Evolutionary conservation across 495 filamentous ascomycete genomes (phyloP), one percentile per base, ranked within the genome.

Genomic region (Venustampulla echinocandica): DNA sequence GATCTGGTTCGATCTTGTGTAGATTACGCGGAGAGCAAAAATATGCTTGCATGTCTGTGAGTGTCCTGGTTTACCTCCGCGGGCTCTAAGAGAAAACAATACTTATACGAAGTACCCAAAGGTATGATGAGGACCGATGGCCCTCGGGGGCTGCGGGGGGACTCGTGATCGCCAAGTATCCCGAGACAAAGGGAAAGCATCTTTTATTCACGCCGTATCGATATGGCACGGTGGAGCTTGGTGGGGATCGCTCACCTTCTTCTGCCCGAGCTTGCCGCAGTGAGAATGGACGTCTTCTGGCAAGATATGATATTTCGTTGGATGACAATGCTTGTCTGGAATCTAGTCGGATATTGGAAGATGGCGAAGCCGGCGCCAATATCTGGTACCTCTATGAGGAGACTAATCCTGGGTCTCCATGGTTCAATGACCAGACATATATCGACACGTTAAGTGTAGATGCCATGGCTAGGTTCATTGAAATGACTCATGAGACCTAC

Each of bases 111-210:
- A 19, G 4, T 19, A 3, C 10, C 11, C 13, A 7, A 3, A 44
- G 47, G 14, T 52, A 58, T 23, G 57, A 60, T 42, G 57, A 60
- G 10, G 57, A 60, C 47, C 38, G 57, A 3, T 60, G 57, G 57
- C 57, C 57, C 5, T 50, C 44, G 10, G 57, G 57, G 11, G 21
- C 47, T 2, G 54, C 55, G 4, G 57, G 57, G 13, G 57, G 57
- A 1, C 24, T 28, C 18, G 54, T 60, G 1, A 52, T 46, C 10
- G 25, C 47, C 22, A 23, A 52, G 17, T 23, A 51, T 14, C 54
- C 54, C 0, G 45, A 60, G 24, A 30, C 40, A 20, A 48, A 44
- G 44, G 34, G 17, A 14, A 52, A 55, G 37, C 57, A 60, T 38
- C 27, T 60, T 1, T 27, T 56, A 15, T 50, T 60, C 22, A 56